Percentiles rank a stretch among this genome's conserved stretches.
These are phyloP conservation scores for Orbilia brochopaga DNA, from an alignment of 2,329 filamentous ascomycete species.

Conservation along the genomic window DNA sequence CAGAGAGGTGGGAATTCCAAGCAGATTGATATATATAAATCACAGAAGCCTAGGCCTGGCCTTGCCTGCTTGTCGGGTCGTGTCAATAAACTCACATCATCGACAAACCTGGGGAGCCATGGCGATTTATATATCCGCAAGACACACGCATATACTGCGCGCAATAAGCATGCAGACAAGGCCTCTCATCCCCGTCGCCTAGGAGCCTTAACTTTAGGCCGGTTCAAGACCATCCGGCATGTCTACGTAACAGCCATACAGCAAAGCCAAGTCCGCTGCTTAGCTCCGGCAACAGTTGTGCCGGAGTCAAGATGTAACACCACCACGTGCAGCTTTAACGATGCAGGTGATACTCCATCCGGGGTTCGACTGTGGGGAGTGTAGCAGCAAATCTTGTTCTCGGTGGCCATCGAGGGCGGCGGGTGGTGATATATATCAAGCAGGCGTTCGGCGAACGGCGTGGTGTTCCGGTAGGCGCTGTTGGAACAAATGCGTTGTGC, in stretches of 20 bases:
- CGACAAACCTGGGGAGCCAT: neutral
- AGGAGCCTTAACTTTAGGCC: conserved; percentile 6
- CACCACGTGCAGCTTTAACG: conserved; percentile 34
- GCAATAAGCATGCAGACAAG: conserved; percentile 4
- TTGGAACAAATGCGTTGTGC: conserved; percentile 46
- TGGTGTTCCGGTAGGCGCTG: conserved; percentile 43
- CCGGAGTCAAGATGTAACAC: conserved; percentile 46
- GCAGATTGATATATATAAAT: conserved; percentile 20
- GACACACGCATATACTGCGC: conserved; percentile 1
- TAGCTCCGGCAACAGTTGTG: conserved; percentile 47
- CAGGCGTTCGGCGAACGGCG: conserved; percentile 45
- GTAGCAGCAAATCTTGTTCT: conserved; percentile 3
- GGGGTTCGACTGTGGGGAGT: conserved; percentile 25
- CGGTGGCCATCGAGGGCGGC: neutral
- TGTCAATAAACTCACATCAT: conserved; percentile 5
- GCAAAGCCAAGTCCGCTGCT: conserved; percentile 3
- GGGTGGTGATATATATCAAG: conserved; percentile 13
- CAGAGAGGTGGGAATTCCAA: conserved; percentile 6
- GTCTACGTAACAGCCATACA: conserved; percentile 18
- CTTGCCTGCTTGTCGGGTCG: conserved; percentile 13
- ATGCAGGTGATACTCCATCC: conserved; percentile 44
- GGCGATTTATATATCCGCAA: conserved; percentile 38
- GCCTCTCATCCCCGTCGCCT: conserved; percentile 12
- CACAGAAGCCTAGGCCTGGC: conserved; percentile 15
- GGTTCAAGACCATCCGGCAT: conserved; percentile 33